Percentiles rank a stretch among this genome's conserved stretches.
phyloP scores from a whole-genome alignment of 2,329 filamentous ascomycete genomes.

The Sclerotinia subarctica region DNA sequence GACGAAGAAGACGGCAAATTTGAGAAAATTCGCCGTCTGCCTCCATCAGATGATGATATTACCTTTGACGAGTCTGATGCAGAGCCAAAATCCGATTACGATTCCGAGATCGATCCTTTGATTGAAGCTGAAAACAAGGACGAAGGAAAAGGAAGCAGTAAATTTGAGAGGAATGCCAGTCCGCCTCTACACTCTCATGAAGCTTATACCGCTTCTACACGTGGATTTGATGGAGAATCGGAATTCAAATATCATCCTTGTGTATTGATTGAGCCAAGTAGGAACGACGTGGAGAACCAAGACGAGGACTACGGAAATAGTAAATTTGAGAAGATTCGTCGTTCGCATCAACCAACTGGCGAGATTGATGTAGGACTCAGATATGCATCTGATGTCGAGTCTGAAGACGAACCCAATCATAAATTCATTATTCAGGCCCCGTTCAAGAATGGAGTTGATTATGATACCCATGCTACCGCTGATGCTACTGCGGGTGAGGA shows the following conservation, averaged over 20 bases:
- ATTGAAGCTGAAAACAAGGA: not conserved
- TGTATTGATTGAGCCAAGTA: not conserved
- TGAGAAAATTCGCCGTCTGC: not conserved
- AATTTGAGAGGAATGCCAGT: not conserved
- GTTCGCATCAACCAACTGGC: not conserved
- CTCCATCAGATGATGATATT: not conserved
- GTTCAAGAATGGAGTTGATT: not conserved
- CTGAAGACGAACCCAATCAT: no score
- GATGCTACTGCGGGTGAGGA: no score
- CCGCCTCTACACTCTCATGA: no score
- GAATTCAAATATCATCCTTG: not conserved
- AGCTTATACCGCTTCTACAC: not conserved
- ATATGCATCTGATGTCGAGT: not conserved
- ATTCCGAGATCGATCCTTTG: not conserved
- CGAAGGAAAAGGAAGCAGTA: not conserved
- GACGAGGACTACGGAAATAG: not conserved
- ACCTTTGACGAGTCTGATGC: not conserved
- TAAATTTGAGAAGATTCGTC: not conserved
- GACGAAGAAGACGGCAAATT: not conserved
- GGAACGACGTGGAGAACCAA: not conserved
- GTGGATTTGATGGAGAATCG: not conserved
- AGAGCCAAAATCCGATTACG: not conserved
- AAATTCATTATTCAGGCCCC: not conserved
- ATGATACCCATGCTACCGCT: rapidly evolving
- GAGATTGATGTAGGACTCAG: not conserved